Base-by-base conservation (phyloP, 805 yeast genomes). In the Saturnispora sekii region DNA sequence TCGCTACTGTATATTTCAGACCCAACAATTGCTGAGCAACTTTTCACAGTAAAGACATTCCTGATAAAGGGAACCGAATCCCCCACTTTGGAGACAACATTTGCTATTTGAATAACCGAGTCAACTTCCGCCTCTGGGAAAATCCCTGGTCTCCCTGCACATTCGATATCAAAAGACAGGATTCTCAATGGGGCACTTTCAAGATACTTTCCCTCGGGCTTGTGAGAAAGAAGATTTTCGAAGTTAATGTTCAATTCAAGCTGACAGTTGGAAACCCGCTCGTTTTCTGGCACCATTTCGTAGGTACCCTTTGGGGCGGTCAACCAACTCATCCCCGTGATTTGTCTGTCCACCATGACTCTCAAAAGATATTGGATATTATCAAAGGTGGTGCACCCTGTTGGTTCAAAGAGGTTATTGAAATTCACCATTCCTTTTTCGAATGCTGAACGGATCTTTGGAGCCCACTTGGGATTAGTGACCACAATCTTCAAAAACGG, bases 291-390 rank as follows among this genome's bases (percentile, higher is more conserved):
- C 2, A 77, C 70, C 50, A 79, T 40, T 1, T 58, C 54, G 61
- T 89, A 94, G 52, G 75, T 81, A 0, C 79, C 78, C 46, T 70
- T 75, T 0, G 97, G 97, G 21, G 90, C 70, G 0, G 96, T 84
- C 26, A 94, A 72, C 99, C 99, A 93, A 21, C 94, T 84, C 98
- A 93, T 93, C 34, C 99, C 94, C 1, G 90, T 83, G 49, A 90
- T 86, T 41, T 81, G 77, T 63, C 95, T 81, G 64, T 93, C 99
- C 37, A 93, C 77, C 93, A 93, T 87, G 63, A 89, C 68, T 54
- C 98, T 72, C 48, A 94, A 63, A 32, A 87, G 68, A 60, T 83
- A 94, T 45, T 88, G 86, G 49, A 93, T 80, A 60, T 93, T 93
- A 63, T 93, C 99, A 60, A 81, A 93, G 0, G 97, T 79, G 54